Evolutionary conservation across 2,329 filamentous ascomycete genomes (phyloP).

Genomic region (Ophiostoma novo-ulmi): DNA sequence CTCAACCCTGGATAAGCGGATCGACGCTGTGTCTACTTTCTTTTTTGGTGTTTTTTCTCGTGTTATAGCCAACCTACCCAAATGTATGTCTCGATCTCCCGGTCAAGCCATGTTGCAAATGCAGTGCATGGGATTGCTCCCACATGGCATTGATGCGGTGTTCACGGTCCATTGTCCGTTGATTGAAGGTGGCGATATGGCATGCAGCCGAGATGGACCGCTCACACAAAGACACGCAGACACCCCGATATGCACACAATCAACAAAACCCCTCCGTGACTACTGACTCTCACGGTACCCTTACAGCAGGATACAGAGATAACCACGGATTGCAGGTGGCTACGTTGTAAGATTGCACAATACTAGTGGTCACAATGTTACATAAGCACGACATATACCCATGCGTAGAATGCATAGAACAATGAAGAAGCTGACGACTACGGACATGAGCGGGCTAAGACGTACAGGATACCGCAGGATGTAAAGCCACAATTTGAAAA

Average conservation of each 20-base stretch:
- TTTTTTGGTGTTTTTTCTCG: not conserved
- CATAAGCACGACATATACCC: not conserved
- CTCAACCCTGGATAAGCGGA: not conserved
- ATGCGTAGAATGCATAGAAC: constrained; percentile 14
- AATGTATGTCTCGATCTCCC: not conserved
- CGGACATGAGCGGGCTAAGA: not conserved
- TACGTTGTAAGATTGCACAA: too few species aligned
- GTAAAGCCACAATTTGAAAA: too few species aligned
- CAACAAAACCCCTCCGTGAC: too few species aligned
- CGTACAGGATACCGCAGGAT: not conserved
- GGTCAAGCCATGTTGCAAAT: not conserved
- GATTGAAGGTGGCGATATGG: not conserved
- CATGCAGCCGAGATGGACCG: not conserved
- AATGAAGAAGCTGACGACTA: not conserved
- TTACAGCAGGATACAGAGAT: too few species aligned
- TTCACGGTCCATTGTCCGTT: not conserved
- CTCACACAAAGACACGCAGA: not conserved
- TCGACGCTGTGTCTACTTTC: not conserved
- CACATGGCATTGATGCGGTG: not conserved
- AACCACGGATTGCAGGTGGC: too few species aligned
- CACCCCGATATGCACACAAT: too few species aligned
- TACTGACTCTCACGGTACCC: too few species aligned
- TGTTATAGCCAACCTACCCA: not conserved
- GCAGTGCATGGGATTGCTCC: not conserved
- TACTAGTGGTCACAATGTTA: not conserved